Evolutionary conservation across 176 grass and related monocot genomes (phyloP), one percentile per base, ranked within the genome.

Genomic region (Oryza australiensis): DNA sequence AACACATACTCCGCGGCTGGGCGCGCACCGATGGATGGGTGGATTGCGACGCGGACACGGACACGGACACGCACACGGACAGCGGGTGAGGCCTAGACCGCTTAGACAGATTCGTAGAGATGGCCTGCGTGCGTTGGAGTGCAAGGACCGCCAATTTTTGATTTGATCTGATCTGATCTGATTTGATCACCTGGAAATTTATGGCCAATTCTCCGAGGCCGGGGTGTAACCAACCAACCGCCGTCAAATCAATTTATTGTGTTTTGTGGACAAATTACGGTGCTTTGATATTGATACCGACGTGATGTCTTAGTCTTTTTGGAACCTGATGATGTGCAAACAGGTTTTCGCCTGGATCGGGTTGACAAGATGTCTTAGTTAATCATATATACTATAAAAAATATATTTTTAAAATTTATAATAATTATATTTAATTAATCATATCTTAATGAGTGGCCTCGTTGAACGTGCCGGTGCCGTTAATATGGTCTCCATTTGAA

Each of bases 231-330:
- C 7, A 78, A 64, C 66, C 16, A 73, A 66, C 23, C 12, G 11
- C 60, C 41, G 18, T 53, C 73, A 70, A 70, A 76, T 87, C 78
- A 62, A 27, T 33, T 35, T 60, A 85, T 85, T 62, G 38, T 10
- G 23, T 24, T 30, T 64, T 62, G 11, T 13, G 26, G 68, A 73
- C 69, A 30, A 41, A 16, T 30, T 68, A 15, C 14, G 12, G 26
- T 26, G 16, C 24, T 0, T 0, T 67, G 72, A 40, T 26, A 42
- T 13, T 16, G 51, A 23, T 18, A 8, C 9, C 9, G 79, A 72
- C 68, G 23, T 6, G 49, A 42, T 34, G 66, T 32, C 16, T 80
- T 80, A 5, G 35, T 38, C 1, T 15, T 51, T 20, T 55, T 55
- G 18, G 51, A 55, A 55, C 51, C 51, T 22, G 6, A 22, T 55